Percentiles rank a stretch among this genome's conserved stretches.
These are phyloP conservation scores for Cyclanthera cordifolia DNA, from an alignment of 306 rosid species.

Conservation along the genomic window DNA sequence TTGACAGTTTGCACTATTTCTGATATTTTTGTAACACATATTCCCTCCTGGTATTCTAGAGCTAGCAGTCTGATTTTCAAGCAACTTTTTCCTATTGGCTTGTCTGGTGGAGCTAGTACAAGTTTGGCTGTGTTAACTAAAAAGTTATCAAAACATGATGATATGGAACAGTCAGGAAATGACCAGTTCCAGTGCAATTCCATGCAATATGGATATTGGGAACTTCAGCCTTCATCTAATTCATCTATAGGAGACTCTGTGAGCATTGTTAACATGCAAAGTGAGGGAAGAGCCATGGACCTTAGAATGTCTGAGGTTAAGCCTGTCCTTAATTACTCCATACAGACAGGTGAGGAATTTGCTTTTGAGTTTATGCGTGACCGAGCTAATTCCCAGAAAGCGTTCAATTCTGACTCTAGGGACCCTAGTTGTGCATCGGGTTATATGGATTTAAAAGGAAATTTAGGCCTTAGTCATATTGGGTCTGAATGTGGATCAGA, in stretches of 20 bases:
- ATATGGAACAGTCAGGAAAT: conserved; percentile 28
- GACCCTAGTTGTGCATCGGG: conserved; percentile 40
- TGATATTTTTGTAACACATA: neutral
- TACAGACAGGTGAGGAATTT: conserved; percentile 85
- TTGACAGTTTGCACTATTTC: neutral
- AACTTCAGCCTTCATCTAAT: conserved; percentile 32
- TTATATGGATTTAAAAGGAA: conserved; percentile 54
- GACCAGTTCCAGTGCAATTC: conserved; percentile 24
- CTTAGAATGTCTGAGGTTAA: conserved; percentile 37
- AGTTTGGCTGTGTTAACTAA: conserved; percentile 4
- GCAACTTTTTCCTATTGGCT: neutral
- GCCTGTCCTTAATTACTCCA: conserved; percentile 68
- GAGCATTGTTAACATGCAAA: conserved; percentile 25
- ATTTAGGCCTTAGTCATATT: conserved; percentile 43
- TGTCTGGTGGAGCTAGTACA: conserved; percentile 13
- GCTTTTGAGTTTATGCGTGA: conserved; percentile 74
- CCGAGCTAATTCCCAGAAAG: conserved; percentile 56
- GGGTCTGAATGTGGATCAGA: conserved; percentile 66
- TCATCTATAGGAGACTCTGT: conserved; percentile 31
- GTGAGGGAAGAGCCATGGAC: conserved; percentile 29
- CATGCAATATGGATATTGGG: conserved; percentile 52
- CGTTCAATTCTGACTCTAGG: conserved; percentile 34
- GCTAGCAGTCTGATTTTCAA: conserved; percentile 8
- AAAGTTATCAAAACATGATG: conserved; percentile 19
- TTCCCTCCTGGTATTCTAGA: neutral